Percentiles rank a stretch among this genome's conserved stretches.
Conservation (phyloP, 2,329 filamentous ascomycete genomes). For the Pseudocercospora cruenta region DNA sequence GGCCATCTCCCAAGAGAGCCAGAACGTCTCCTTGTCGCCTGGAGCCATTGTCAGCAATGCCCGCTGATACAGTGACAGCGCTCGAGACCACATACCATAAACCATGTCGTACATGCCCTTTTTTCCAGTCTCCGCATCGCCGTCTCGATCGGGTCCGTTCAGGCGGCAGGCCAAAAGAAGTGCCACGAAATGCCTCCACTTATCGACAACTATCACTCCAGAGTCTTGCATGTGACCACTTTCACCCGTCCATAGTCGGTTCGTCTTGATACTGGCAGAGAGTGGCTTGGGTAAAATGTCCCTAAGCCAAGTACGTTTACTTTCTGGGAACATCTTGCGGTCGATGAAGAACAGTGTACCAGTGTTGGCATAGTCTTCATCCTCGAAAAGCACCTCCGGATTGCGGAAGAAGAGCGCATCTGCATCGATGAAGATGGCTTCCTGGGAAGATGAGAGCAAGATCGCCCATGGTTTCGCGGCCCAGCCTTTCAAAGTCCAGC, state of each 20-base stretch:
- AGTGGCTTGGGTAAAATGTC: constrained; percentile 50
- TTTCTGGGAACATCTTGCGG: constrained; percentile 47
- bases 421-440: constrained; percentile 53
- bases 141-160: constrained; percentile 52
- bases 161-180: constrained; percentile 47
- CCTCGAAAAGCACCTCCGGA: constrained; percentile 48
- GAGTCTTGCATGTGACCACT: constrained; percentile 50
- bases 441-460: constrained; percentile 51
- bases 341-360: constrained; percentile 55
- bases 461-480: constrained; percentile 54
- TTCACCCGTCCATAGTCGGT: constrained; percentile 43
- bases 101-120: constrained; percentile 53
- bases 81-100: constrained; percentile 36
- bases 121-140: constrained; percentile 42
- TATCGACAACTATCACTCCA: constrained; percentile 53
- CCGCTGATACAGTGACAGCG: background rate
- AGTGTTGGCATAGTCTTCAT: constrained; percentile 46
- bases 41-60: constrained; percentile 1
- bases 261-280: constrained; percentile 45
- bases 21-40: constrained; percentile 57
- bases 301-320: constrained; percentile 45
- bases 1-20: constrained; percentile 53
- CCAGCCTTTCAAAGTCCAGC: constrained; percentile 52
- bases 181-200: constrained; percentile 51
- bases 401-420: constrained; percentile 49